A percentile compares a stretch with the other conserved stretches of the same genome.
These are phyloP conservation scores for Venustampulla echinocandica DNA, from an alignment of 495 filamentous ascomycete genomes.

Conservation along the genomic window DNA sequence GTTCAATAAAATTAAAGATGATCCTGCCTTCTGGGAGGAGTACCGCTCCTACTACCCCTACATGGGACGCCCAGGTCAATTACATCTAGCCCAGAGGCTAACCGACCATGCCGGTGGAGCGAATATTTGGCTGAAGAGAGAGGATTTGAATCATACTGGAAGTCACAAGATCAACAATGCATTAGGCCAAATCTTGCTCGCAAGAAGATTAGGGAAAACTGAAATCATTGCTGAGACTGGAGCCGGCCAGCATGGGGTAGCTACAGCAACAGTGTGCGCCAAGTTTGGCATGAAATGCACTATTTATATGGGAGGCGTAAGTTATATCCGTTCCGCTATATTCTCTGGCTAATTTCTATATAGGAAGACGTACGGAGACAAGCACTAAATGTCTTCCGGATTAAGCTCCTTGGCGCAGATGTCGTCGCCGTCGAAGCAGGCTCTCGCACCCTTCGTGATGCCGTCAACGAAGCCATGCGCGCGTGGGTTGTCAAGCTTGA, in stretches of 20 bases:
- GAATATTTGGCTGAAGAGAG: conserved; percentile 91
- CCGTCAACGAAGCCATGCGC: conserved; percentile 87
- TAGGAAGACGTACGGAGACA: conserved; percentile 82
- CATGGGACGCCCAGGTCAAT: conserved; percentile 88
- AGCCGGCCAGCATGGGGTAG: conserved; percentile 94
- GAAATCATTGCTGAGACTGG: conserved; percentile 94
- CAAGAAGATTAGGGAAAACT: conserved; percentile 74
- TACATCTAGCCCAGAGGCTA: conserved; percentile 80
- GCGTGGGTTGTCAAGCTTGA: conserved; percentile 79
- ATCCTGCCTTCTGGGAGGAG: conserved; percentile 93
- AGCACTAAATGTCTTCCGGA: conserved; percentile 91
- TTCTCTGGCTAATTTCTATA: conserved; percentile 1
- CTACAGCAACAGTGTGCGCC: conserved; percentile 90
- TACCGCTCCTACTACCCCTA: conserved; percentile 95
- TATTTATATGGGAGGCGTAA: conserved; percentile 79
- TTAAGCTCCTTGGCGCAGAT: conserved; percentile 85
- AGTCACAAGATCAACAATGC: conserved; percentile 97
- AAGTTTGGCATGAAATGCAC: conserved; percentile 95
- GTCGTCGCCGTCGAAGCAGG: conserved; percentile 85
- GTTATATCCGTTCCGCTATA: background rate
- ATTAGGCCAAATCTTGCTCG: conserved; percentile 79
- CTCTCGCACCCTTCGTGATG: conserved; percentile 78
- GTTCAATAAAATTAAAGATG: conserved; percentile 78
- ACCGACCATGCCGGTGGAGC: conserved; percentile 84
- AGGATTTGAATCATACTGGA: conserved; percentile 81